Conservation (phyloP, 2,329 filamentous ascomycete genomes). For the Aspergillus quadricinctus region DNA sequence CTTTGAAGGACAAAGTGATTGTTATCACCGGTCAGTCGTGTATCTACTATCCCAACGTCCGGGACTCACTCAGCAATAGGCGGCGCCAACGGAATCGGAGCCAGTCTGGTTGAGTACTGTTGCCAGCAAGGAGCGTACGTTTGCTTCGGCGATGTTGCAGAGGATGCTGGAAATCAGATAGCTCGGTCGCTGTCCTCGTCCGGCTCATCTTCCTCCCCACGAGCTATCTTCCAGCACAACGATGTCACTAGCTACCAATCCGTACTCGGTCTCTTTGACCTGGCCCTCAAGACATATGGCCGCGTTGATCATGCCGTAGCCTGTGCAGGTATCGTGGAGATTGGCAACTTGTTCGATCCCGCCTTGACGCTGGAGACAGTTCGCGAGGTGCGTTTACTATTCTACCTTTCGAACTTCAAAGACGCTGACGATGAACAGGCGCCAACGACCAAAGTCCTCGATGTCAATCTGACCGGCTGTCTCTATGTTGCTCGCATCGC, state of each 20-base stretch:
- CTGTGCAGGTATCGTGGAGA: constrained; percentile 46
- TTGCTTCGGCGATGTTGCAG: constrained; percentile 43
- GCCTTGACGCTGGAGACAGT: constrained; percentile 42
- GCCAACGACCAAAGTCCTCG: constrained; percentile 36
- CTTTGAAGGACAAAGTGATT: constrained; percentile 1
- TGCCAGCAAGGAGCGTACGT: constrained; percentile 39
- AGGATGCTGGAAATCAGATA: constrained; percentile 23
- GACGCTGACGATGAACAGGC: constrained; percentile 4
- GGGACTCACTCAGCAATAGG: constrained; percentile 17
- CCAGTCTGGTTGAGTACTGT: constrained; percentile 38
- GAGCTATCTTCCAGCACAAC: constrained; percentile 37
- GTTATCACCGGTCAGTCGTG: background rate
- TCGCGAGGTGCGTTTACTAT: constrained; percentile 27
- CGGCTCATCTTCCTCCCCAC: constrained; percentile 15
- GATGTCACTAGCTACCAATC: constrained; percentile 47
- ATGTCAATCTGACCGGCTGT: constrained; percentile 47
- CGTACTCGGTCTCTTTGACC: constrained; percentile 45
- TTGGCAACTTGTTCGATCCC: constrained; percentile 44
- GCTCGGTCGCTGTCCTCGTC: constrained; percentile 12
- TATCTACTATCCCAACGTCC: background rate
- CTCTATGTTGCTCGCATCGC: constrained; percentile 49
- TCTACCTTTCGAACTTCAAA: background rate
- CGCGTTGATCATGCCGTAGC: constrained; percentile 48
- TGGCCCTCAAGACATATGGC: constrained; percentile 43
- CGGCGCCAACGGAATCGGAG: constrained; percentile 45